Base-by-base conservation (phyloP, 2,329 filamentous ascomycete species). In the Dothidotthia symphoricarpi region DNA sequence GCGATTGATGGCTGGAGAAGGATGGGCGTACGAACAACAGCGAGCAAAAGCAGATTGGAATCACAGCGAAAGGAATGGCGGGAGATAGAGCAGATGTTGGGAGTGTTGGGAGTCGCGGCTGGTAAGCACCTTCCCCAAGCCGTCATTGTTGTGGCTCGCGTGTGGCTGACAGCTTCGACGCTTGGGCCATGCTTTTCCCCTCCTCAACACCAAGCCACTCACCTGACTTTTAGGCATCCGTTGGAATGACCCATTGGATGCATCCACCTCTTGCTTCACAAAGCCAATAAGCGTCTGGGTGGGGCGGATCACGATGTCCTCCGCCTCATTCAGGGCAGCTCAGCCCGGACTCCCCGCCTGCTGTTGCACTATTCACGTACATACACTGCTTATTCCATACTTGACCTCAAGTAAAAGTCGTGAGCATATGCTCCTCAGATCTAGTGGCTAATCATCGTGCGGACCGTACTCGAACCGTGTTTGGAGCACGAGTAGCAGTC, bases 181-280 rank as follows among this genome's bases (percentile, higher is more conserved):
- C 24, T 30, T 24, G 22, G 25, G 27, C 22, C 28, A 31, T 28
- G 16, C 27, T 30, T 37, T 28, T 28, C 43, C 19, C 49, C 43
- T 37, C 34, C 37, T 47, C 38, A 47, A 45, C 47, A 49, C 43
- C 36, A 43, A 39, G 19, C 49, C 43, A 36, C 35, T 43, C 47
- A 48, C 39, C 39, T 51, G 44, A 47, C 43, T 34, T 31, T 34
- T 49, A 52, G 45, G 42, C 48, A 38, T 42, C 34, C 29, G 36
- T 38, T 32, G 33, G 38, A 16, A 25, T 10, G 11, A 16, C 24
- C 38, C 41, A 47, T 50, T 45, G 41, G 41, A 47, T 41, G 24
- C n/a, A 14, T 16, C 15, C 13, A 9, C 34, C 29, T 17, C 34
- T 39, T 39, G 37, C 24, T 16, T 35, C 3, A 11, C 32, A 26